phyloP scores from a whole-genome alignment of 805 yeast species.

The Diddensiella santjacobensis region DNA sequence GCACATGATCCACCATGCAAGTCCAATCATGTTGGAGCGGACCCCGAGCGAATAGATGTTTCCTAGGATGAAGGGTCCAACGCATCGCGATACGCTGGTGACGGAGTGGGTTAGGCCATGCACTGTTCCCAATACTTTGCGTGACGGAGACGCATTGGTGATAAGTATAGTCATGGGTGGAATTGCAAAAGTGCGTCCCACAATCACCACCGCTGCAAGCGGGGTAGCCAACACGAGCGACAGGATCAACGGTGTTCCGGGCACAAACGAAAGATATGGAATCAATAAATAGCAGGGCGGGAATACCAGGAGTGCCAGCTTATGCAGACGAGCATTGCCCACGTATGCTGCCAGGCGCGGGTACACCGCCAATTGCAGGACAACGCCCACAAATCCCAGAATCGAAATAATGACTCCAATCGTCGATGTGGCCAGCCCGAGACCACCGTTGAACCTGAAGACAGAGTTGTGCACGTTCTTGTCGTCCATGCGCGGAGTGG shows the following conservation, averaged over 20 bases:
- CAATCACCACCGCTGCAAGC: slow-evolving; percentile 17
- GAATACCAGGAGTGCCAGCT: slow-evolving; percentile 40
- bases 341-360: slow-evolving; percentile 48
- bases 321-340: slow-evolving; percentile 43
- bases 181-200: slow-evolving; percentile 26
- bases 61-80: slow-evolving; percentile 27
- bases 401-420: slow-evolving; percentile 50
- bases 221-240: slow-evolving; percentile 11
- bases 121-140: slow-evolving; percentile 25
- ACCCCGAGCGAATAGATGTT: slow-evolving; percentile 25
- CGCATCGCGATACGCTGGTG: slow-evolving; percentile 21
- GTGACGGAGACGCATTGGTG: slow-evolving; percentile 26
- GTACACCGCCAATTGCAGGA: slow-evolving; percentile 46
- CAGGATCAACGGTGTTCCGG: slow-evolving; percentile 13
- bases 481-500: slow-evolving; percentile 31
- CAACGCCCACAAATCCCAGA: slow-evolving; percentile 52
- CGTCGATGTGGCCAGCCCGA: slow-evolving; percentile 45
- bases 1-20: slow-evolving; percentile 28
- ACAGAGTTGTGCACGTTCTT: slow-evolving; percentile 38
- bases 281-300: slow-evolving; percentile 45
- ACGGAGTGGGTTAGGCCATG: slow-evolving; percentile 26
- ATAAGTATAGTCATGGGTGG: slow-evolving; percentile 28
- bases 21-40: slow-evolving; percentile 17
- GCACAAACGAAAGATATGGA: slow-evolving; percentile 40
- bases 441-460: slow-evolving; percentile 48